Conservation (phyloP, 2,329 filamentous ascomycete species). For the Fusarium sororula region DNA sequence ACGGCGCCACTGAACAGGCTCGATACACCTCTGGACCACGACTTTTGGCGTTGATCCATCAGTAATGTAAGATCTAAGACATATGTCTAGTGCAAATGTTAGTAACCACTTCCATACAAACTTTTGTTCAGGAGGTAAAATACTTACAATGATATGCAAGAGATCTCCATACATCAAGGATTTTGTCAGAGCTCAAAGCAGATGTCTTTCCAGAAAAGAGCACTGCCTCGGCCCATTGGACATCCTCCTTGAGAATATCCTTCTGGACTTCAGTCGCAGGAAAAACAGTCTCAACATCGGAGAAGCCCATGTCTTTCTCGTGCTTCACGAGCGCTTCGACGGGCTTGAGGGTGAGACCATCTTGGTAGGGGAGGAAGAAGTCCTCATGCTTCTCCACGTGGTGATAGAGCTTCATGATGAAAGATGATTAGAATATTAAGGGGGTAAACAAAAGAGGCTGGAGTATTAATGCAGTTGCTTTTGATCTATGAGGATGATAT, state of each 20-base stretch:
- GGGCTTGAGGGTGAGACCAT: background rate
- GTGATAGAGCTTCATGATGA: constrained; percentile 2
- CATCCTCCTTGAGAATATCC: constrained; percentile 4
- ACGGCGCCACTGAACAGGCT: background rate
- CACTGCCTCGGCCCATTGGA: constrained; percentile 13
- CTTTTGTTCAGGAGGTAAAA: background rate
- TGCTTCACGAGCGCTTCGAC: background rate
- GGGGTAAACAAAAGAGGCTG: no score
- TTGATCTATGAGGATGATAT: background rate
- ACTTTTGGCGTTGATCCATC: background rate
- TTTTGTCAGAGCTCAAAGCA: background rate
- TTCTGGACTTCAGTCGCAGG: constrained; percentile 9
- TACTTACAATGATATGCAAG: constrained; percentile 3
- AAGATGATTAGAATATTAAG: background rate
- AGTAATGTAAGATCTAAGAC: background rate
- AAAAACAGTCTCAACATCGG: background rate
- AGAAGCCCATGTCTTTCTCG: background rate
- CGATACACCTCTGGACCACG: background rate
- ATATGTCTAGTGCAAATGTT: background rate
- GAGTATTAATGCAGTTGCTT: background rate
- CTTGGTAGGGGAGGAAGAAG: constrained; percentile 4
- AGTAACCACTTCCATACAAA: background rate
- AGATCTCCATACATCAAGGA: background rate
- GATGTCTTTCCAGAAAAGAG: background rate
- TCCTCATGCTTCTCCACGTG: constrained; percentile 13